These are phyloP conservation scores for Pseudogymnoascus sp. DNA, from an alignment of 2,329 filamentous ascomycete species.

Conservation along the genomic window DNA sequence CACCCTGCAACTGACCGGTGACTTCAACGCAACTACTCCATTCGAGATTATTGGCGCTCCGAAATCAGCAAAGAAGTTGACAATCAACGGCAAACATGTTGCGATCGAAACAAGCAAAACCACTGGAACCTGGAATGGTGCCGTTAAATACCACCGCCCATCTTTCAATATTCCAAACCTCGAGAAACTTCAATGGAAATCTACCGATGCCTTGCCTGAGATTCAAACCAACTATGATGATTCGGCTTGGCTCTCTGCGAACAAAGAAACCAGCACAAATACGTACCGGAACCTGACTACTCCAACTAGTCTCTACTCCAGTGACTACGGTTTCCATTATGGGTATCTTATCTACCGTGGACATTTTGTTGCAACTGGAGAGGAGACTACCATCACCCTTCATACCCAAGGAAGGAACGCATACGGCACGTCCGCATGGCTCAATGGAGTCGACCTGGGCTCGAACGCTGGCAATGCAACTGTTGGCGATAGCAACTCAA, in stretches of 20 bases:
- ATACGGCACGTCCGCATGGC: slow-evolving; percentile 57
- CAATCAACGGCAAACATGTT: slow-evolving; percentile 27
- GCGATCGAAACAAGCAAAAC: slow-evolving; percentile 26
- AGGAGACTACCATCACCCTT: slow-evolving; percentile 46
- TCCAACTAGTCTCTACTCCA: slow-evolving; percentile 54
- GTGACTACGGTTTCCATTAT: slow-evolving; percentile 64
- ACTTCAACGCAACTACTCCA: slow-evolving; percentile 58
- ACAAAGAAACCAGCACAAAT: slow-evolving; percentile 10
- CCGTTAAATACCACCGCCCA: slow-evolving; percentile 39
- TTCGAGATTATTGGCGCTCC: slow-evolving; percentile 59
- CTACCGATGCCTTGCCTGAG: slow-evolving; percentile 62
- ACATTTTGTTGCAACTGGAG: slow-evolving; percentile 54
- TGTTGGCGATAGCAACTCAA: slow-evolving; percentile 41
- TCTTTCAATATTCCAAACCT: slow-evolving; percentile 47
- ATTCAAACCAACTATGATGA: slow-evolving; percentile 54
- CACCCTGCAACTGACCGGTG: slow-evolving; percentile 53
- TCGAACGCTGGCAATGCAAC: slow-evolving; percentile 47
- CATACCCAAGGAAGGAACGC: slow-evolving; percentile 55
- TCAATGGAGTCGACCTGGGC: slow-evolving; percentile 52
- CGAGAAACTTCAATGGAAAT: slow-evolving; percentile 52
- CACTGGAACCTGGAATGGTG: slow-evolving; percentile 40
- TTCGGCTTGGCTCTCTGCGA: slow-evolving; percentile 51
- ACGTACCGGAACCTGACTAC: slow-evolving; percentile 38
- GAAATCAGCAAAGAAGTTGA: slow-evolving; percentile 51
- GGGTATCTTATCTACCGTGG: slow-evolving; percentile 61